Evolutionary conservation across 202 grass and related monocot species (phyloP).

Genomic region (Brachypodium distachyon): DNA sequence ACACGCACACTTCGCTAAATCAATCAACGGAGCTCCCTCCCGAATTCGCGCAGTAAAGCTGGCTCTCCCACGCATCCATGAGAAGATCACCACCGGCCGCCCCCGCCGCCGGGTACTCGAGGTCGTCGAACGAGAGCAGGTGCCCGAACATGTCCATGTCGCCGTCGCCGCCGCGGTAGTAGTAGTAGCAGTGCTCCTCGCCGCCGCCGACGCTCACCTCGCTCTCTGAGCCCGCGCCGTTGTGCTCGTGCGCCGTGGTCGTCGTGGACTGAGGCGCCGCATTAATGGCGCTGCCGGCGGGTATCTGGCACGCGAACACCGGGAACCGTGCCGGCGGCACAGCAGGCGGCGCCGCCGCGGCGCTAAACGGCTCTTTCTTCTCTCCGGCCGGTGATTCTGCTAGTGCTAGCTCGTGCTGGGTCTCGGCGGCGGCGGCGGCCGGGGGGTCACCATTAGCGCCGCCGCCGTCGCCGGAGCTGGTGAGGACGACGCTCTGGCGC

Average conservation of each 20-base stretch:
- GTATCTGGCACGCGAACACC: slow-evolving; percentile 35
- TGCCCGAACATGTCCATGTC: background rate
- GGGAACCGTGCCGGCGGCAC: slow-evolving; percentile 5
- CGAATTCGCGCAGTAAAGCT: background rate
- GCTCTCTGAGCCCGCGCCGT: background rate
- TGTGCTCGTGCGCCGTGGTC: background rate
- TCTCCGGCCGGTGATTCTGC: too few relatives aligned
- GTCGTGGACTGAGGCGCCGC: background rate
- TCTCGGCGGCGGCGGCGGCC: too few relatives aligned
- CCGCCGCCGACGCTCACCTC: slow-evolving; percentile 20
- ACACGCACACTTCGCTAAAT: background rate
- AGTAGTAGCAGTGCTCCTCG: background rate
- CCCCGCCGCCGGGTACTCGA: slow-evolving; percentile 1
- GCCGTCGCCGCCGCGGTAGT: background rate
- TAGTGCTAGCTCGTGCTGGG: background rate
- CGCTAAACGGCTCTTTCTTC: background rate
- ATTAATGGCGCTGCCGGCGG: background rate
- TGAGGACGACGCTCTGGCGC: background rate
- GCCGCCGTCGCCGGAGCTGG: background rate
- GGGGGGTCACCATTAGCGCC: background rate
- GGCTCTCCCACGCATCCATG: slow-evolving; percentile 20
- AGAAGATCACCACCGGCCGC: background rate
- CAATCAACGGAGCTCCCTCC: background rate
- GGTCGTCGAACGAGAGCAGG: slow-evolving; percentile 18
- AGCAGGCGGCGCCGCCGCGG: background rate